Evolutionary conservation across 1,284 basidiomycete species (phyloP).

Genomic region (Ganoderma lingzhi): DNA sequence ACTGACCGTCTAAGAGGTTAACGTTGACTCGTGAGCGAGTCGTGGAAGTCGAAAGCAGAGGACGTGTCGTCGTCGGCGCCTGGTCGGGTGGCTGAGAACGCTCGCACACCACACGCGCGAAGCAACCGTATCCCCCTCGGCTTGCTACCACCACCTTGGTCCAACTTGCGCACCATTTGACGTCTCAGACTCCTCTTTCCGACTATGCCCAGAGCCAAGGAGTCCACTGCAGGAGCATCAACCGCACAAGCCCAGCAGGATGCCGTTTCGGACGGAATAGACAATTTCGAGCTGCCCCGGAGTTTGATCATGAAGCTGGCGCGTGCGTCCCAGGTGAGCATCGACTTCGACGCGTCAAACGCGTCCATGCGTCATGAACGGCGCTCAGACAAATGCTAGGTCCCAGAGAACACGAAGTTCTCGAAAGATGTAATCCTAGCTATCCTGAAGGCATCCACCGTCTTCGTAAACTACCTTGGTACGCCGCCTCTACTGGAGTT

Average conservation of each 20-base stretch:
- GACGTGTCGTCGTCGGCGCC: constrained; percentile 3
- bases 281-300: constrained; percentile 88
- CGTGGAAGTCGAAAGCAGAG: background rate
- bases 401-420: constrained; percentile 86
- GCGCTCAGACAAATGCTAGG: constrained; percentile 49
- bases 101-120: background rate
- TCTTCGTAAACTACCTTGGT: constrained; percentile 94
- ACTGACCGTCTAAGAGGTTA: background rate
- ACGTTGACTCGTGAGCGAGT: background rate
- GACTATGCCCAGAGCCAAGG: constrained; percentile 29
- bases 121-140: background rate
- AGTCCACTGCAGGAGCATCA: constrained; percentile 43
- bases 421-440: constrained; percentile 88
- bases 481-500: constrained; percentile 39
- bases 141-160: background rate
- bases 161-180: background rate
- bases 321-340: constrained; percentile 67
- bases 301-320: constrained; percentile 84
- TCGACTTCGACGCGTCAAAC: constrained; percentile 17
- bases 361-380: background rate
- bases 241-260: constrained; percentile 81
- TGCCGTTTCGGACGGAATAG: constrained; percentile 80
- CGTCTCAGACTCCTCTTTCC: background rate
- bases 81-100: background rate
- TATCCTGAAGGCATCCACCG: constrained; percentile 85